These are phyloP conservation scores for Andalucia godoyi DNA, from an alignment of 78 protist species.

Conservation along the genomic window DNA sequence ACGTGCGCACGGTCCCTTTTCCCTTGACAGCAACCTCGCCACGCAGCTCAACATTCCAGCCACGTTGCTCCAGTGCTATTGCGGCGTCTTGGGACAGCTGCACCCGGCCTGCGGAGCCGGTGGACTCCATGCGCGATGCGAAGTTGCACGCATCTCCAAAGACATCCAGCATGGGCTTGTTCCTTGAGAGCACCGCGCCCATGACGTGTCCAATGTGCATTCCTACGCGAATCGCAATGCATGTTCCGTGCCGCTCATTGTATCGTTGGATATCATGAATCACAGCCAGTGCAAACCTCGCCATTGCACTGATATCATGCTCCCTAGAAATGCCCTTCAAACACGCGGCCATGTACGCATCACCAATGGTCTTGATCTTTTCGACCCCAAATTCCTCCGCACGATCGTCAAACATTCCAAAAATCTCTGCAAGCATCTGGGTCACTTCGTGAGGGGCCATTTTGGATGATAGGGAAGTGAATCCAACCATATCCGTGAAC, in stretches of 20 bases:
- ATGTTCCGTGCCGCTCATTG: not conserved
- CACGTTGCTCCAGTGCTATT: no score
- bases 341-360: conserved; percentile 29
- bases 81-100: conserved; percentile 32
- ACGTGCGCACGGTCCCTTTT: no score
- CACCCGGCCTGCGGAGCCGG: conserved; percentile 24
- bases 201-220: conserved; percentile 34
- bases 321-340: not conserved
- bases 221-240: conserved; percentile 32
- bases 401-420: conserved; percentile 28
- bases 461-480: conserved; percentile 36
- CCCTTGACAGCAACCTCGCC: no score
- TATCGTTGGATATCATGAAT: not conserved
- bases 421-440: conserved; percentile 43
- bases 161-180: conserved; percentile 22
- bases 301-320: conserved; percentile 5
- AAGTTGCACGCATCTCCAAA: conserved; percentile 35
- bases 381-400: conserved; percentile 16
- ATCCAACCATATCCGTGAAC: conserved; percentile 62
- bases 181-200: conserved; percentile 25
- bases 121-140: conserved; percentile 50
- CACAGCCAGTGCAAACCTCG: not conserved
- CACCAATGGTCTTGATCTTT: conserved; percentile 42
- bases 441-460: conserved; percentile 38
- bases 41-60: no score